Evolutionary conservation across 495 filamentous ascomycete genomes (phyloP), one percentile per base, ranked within the genome.

Genomic region (Annulohypoxylon maeteangense): DNA sequence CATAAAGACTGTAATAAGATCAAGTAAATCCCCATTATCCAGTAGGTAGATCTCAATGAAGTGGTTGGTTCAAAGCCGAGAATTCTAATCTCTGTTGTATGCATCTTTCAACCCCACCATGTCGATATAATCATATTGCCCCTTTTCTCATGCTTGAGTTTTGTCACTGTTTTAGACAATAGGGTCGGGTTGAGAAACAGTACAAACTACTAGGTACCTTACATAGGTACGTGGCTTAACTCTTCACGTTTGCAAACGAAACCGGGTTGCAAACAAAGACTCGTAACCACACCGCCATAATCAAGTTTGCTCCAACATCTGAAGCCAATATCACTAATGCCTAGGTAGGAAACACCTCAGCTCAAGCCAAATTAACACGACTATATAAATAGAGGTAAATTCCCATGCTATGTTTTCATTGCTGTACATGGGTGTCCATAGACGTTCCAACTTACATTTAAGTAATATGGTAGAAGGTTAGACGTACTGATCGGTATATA

Each of bases 211-310:
- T n/a, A n/a, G n/a, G n/a, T n/a, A n/a, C n/a, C n/a, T n/a, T n/a
- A n/a, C n/a, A n/a, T 29, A 23, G 6, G 6, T 34, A 18, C 27
- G 27, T 54, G 14, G 50, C 16, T 16, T 16, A 23, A 4, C 47
- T 53, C 11, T 40, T 23, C 34, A 3, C 38, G 60, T 63, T 63
- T 63, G 47, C n/a, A 29, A 22, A 54, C 1, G 14, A 18, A n/a
- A 1, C n/a, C n/a, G 4, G 25, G 34, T 34, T 34, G 14, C 50
- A 54, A 29, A 53, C 11, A 53, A 11, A 53, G 48, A 53, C 48
- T 53, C 25, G 53, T 56, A 56, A 8, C 20, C 14, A 56, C 53
- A 56, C 53, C 32, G 31, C 53, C 10, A 56, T 22, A 18, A 20
- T n/a, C 31, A 20, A 27, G 31, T 56, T 56, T 56, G 53, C 53